A percentile compares a stretch with the other conserved stretches of the same genome.
Conservation (phyloP, 305 asterid genomes). For the Petunia hybrid region DNA sequence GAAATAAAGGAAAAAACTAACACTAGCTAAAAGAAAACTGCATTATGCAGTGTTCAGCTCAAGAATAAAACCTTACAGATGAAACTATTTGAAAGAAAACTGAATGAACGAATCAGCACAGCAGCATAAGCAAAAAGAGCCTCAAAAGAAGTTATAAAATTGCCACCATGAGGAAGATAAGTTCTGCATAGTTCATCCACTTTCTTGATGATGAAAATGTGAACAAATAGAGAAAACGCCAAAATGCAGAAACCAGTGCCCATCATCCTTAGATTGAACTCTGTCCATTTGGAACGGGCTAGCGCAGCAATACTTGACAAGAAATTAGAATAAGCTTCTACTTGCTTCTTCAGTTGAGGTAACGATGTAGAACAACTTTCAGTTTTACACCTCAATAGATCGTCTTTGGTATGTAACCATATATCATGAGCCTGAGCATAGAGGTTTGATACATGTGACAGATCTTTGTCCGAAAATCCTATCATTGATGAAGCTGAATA, state of each 20-base stretch:
- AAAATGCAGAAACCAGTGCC: slow-evolving; percentile 74
- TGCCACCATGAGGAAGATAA: slow-evolving; percentile 47
- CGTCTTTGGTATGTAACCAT: slow-evolving; percentile 64
- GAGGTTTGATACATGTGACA: slow-evolving; percentile 67
- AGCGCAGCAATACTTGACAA: slow-evolving; percentile 80
- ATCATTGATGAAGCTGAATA: slow-evolving; percentile 89
- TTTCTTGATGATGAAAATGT: slow-evolving; percentile 58
- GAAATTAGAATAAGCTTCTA: slow-evolving; percentile 73
- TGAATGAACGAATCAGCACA: slow-evolving; percentile 78
- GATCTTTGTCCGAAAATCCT: slow-evolving; percentile 89
- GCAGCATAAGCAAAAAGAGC: slow-evolving; percentile 56
- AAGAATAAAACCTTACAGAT: slow-evolving; percentile 65
- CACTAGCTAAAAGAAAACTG: slow-evolving; percentile 29
- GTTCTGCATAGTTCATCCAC: slow-evolving; percentile 59
- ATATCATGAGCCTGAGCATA: slow-evolving; percentile 77
- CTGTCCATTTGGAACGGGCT: slow-evolving; percentile 97
- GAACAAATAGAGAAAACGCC: slow-evolving; percentile 69
- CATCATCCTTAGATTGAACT: slow-evolving; percentile 88
- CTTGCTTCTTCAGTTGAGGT: slow-evolving; percentile 57
- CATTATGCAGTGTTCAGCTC: neutral
- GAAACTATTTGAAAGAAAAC: slow-evolving; percentile 94
- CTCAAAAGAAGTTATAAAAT: slow-evolving; percentile 48
- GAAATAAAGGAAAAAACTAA: slow-evolving; percentile 33
- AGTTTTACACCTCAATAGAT: slow-evolving; percentile 43
- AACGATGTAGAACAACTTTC: slow-evolving; percentile 46